Conservation (phyloP, 108 stramenopile genomes). For the Thalassiosira profunda region DNA sequence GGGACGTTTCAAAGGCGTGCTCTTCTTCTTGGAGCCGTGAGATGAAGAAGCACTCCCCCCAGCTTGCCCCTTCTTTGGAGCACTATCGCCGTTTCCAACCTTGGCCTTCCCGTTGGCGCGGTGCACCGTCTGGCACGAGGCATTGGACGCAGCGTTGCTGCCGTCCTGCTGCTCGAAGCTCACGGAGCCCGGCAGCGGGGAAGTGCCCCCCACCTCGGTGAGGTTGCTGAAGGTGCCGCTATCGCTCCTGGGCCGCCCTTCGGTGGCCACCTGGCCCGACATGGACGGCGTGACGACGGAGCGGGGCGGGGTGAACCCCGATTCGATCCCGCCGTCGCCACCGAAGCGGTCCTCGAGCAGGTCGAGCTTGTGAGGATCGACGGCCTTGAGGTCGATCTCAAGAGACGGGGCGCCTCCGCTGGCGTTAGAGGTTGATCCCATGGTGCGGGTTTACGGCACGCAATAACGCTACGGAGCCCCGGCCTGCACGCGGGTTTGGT, state of each 20-base stretch:
- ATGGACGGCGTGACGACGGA: too few relatives aligned
- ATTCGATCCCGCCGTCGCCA: constrained; percentile 4
- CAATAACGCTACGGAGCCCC: too few relatives aligned
- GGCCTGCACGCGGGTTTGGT: too few relatives aligned
- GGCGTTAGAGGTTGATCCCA: too few relatives aligned
- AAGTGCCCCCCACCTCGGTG: too few relatives aligned
- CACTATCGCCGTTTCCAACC: neutral
- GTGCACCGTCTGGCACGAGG: constrained; percentile 34
- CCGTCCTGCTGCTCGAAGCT: constrained; percentile 1
- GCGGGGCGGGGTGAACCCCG: constrained; percentile 5
- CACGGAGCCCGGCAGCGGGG: too few relatives aligned
- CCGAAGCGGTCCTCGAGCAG: constrained; percentile 1
- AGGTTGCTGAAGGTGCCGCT: neutral
- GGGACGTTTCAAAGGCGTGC: constrained; percentile 39
- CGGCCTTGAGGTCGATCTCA: too few relatives aligned
- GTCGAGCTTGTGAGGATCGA: constrained; percentile 7
- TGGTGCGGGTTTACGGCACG: too few relatives aligned
- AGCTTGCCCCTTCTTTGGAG: neutral
- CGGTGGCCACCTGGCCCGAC: neutral
- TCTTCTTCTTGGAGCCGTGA: constrained; percentile 31
- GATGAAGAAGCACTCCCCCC: neutral
- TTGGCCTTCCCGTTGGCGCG: constrained; percentile 8
- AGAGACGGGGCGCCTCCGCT: too few relatives aligned
- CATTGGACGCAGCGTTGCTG: constrained; percentile 3
- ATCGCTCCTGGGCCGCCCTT: too few relatives aligned